Base-by-base conservation (phyloP, 208 protist species). In the Acanthamoeba rhysodes region DNA sequence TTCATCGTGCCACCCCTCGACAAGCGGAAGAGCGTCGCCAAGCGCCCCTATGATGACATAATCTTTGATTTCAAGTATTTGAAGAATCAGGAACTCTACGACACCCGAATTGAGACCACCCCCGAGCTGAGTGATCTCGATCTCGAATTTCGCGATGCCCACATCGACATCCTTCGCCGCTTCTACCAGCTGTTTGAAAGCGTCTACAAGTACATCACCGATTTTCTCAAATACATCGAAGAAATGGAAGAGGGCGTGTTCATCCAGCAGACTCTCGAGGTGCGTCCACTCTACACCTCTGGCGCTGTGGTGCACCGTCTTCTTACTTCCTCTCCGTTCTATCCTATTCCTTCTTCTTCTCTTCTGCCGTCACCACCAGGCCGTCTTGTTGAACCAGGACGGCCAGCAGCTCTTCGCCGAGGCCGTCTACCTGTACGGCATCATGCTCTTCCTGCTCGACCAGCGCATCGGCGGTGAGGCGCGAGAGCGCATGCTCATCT, bases 151-250 rank as follows among this genome's bases (percentile, higher is more conserved):
- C 96, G 96, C 78, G 98, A 98, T 29, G 98, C 91, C 95, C 99
- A 99, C 97, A 97, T 99, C 50, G 98, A 99, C 59, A 96, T 99
- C n/a, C 96, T 99, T 27, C 96, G 98, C 76, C 97, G 98, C 53
- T 99, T 99, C 96, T 99, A 99, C 96, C 90, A 97, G 12, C 96
- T 99, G 6, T 99, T 99, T 93, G 98, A 99, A 88, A 97, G 97
- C 93, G 98, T 99, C 7, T 99, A 98, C 76, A 98, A 98, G 90
- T 99, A 99, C 96, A 98, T 98, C 45, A 98, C 96, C 53, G 99
- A 99, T 96, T 98, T 99, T 50, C 50, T 94, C 5, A 78, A 94
- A n/a, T 98, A 97, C 72, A 80, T 99, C 37, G 95, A 98, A 12
- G 98, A 99, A 68, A 96, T 99, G 34, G 96, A 98, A 29, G 97